phyloP scores from a whole-genome alignment of 331 rosid species.

The Pyrus hybrid region DNA sequence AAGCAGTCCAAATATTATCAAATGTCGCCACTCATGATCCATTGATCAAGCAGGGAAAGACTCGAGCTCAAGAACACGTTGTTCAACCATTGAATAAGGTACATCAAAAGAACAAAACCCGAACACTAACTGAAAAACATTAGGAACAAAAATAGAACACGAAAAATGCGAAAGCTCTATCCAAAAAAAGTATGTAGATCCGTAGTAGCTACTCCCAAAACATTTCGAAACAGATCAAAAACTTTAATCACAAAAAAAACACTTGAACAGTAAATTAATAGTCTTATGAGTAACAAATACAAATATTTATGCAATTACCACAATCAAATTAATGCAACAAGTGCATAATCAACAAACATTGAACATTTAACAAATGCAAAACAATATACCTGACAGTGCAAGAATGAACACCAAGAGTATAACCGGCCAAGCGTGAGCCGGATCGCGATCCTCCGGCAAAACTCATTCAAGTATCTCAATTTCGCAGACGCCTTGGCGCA shows the following conservation, averaged over 20 bases:
- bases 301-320: not conserved
- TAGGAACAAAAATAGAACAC: not conserved
- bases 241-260: not conserved
- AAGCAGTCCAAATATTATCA: too few relatives aligned
- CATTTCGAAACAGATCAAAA: not conserved
- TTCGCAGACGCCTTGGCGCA: conserved; percentile 51
- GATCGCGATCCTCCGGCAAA: conserved; percentile 97
- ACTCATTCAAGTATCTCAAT: conserved; percentile 64
- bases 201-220: not conserved
- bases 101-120: not conserved
- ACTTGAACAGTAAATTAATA: not conserved
- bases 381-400: conserved; percentile 57
- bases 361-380: not conserved
- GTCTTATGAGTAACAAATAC: not conserved
- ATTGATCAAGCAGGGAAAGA: not conserved
- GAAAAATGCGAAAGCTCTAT: not conserved
- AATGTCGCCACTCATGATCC: too few relatives aligned
- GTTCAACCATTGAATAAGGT: not conserved
- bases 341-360: not conserved
- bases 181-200: not conserved
- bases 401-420: conserved; percentile 63
- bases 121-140: not conserved
- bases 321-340: not conserved
- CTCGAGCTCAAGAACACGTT: not conserved
- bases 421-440: conserved; percentile 78